These are phyloP conservation scores for Asterophora lycoperdoides DNA, from an alignment of 768 basidiomycete species.

Conservation along the genomic window DNA sequence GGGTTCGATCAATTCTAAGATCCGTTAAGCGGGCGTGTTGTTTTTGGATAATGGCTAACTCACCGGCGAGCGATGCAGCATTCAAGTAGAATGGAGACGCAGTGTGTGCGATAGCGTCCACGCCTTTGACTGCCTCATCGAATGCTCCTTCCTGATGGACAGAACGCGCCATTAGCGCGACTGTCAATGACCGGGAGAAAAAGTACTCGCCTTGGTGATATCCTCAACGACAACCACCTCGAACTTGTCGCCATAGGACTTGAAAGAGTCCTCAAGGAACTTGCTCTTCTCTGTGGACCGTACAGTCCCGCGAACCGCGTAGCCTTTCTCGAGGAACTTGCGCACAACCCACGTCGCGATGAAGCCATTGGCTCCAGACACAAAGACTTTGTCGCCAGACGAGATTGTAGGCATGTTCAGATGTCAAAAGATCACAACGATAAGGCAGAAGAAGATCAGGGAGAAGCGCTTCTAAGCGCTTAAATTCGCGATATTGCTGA, in stretches of 20 bases:
- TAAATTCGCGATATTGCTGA: too few relatives aligned
- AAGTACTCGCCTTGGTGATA: constrained; percentile 18
- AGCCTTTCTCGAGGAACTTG: constrained; percentile 24
- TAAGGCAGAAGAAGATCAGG: background rate
- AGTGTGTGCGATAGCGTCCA: constrained; percentile 60
- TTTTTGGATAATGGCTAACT: background rate
- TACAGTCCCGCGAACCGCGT: constrained; percentile 25
- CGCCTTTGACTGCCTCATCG: constrained; percentile 64
- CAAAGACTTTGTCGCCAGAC: constrained; percentile 23
- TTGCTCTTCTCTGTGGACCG: constrained; percentile 22
- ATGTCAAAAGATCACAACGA: background rate
- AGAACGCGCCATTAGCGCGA: background rate
- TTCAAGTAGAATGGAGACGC: constrained; percentile 54
- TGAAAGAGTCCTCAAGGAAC: constrained; percentile 19
- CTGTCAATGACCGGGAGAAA: background rate
- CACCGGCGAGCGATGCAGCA: constrained; percentile 33
- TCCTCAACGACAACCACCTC: constrained; percentile 24
- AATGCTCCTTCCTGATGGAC: constrained; percentile 51
- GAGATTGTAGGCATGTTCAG: constrained; percentile 18
- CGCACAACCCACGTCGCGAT: constrained; percentile 28
- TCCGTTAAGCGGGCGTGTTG: background rate
- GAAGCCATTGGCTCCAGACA: constrained; percentile 28
- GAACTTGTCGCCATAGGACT: constrained; percentile 23
- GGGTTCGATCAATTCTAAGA: constrained; percentile 57
- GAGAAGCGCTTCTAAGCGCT: background rate